Evolutionary conservation across 2,329 filamentous ascomycete species (phyloP), one percentile per base, ranked within the genome.

Genomic region (Clonostachys rosea): DNA sequence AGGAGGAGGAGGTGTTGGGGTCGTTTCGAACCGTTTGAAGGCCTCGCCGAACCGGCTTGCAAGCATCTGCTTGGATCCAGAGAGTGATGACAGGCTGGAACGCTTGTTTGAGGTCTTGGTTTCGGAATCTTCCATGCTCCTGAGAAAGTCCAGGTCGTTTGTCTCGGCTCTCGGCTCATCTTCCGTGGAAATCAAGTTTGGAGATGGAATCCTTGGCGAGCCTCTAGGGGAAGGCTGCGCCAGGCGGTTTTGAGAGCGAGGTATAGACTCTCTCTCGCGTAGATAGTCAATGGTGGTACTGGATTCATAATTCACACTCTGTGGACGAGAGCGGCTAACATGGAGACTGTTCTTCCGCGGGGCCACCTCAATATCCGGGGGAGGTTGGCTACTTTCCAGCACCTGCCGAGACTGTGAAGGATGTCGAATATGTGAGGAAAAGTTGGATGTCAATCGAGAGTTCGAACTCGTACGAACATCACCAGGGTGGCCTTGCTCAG

Each of bases 11-110:
- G 75, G 76, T 6, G 76, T 79, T 2, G 75, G 70, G 13, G 73
- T 72, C 20, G 73, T 76, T 64, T 99, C 94, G 56, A 97, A 97
- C 6, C 87, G 81, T 59, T 92, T 90, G 69, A 97, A 96, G 4
- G 92, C 91, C 58, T 96, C 91, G 1, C 91, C 90, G 63, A 97
- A 96, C 56, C 87, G 90, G 20, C 91, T 89, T 6, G 84, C 86
- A 17, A 95, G 72, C 36, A 95, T 82, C 48, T 83, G 89, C 65
- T 94, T 95, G 24, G 87, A 87, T 37, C 83, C 83, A 7, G 86
- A 83, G 16, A 89, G 67, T 1, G 86, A 83, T 47, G 87, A 76
- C 2, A 95, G 67, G 63, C 89, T 94, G 2, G 84, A 76, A 11
- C 88, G 80, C 63, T 95, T 95, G 42, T 71, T 30, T 30, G 24